These are phyloP conservation scores for Guillardia theta DNA, from an alignment of 78 protist species.

Conservation along the genomic window DNA sequence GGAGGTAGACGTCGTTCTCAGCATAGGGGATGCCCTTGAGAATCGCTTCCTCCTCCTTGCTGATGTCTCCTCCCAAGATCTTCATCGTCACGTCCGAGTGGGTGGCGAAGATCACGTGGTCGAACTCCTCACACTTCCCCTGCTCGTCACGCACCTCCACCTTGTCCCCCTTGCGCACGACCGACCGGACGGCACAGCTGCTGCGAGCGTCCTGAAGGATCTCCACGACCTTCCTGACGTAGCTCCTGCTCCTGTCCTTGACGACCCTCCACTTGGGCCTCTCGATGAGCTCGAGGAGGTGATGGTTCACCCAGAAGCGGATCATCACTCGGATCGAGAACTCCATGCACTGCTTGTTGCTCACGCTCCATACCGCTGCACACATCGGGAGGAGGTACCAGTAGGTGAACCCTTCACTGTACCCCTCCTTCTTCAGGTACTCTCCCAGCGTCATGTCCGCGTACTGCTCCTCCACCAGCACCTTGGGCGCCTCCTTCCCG, in stretches of 20 bases:
- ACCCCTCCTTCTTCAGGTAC: background rate
- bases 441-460: background rate
- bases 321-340: background rate
- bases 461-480: background rate
- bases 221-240: background rate
- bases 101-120: background rate
- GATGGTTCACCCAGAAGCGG: constrained; percentile 33
- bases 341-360: background rate
- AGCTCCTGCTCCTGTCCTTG: background rate
- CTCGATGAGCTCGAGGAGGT: background rate
- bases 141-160: too few relatives aligned
- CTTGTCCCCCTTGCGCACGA: too few relatives aligned
- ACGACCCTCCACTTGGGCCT: constrained; percentile 45
- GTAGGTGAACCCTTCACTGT: background rate
- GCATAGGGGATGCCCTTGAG: constrained; percentile 2
- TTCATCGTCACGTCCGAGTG: constrained; percentile 21
- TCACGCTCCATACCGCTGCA: constrained; percentile 32
- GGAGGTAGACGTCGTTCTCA: background rate
- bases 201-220: background rate
- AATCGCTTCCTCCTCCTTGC: background rate
- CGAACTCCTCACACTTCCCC: background rate
- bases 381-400: constrained; percentile 36
- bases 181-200: too few relatives aligned
- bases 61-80: background rate
- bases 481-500: constrained; percentile 46